These are phyloP conservation scores for Acidomyces sp. DNA, from an alignment of 495 filamentous ascomycete genomes.

Conservation along the genomic window DNA sequence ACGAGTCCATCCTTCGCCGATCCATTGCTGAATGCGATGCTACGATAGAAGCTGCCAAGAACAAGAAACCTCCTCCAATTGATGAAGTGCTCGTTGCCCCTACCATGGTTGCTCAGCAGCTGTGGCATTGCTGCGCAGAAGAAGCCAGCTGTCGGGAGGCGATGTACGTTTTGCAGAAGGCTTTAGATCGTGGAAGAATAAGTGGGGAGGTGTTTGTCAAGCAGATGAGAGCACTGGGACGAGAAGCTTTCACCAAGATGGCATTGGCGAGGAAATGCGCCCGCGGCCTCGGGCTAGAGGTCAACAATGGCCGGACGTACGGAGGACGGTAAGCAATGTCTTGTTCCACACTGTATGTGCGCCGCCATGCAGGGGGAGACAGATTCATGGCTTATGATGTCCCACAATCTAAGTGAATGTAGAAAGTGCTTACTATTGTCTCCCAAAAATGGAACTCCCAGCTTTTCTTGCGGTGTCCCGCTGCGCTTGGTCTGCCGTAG, in stretches of 20 bases:
- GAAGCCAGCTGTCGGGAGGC: slow-evolving; percentile 72
- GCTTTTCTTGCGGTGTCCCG: too few relatives aligned
- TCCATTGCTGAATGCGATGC: slow-evolving; percentile 65
- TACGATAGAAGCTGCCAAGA: slow-evolving; percentile 54
- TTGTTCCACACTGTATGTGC: too few relatives aligned
- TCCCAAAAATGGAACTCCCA: too few relatives aligned
- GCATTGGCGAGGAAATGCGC: slow-evolving; percentile 82
- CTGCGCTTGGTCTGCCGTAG: too few relatives aligned
- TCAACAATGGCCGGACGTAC: too few relatives aligned
- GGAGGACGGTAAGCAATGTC: too few relatives aligned
- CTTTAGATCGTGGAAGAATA: slow-evolving; percentile 69
- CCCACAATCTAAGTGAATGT: too few relatives aligned
- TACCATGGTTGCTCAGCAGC: slow-evolving; percentile 80
- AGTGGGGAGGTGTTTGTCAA: slow-evolving; percentile 69
- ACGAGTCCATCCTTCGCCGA: slow-evolving; percentile 63
- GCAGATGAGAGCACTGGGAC: slow-evolving; percentile 66
- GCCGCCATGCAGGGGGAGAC: too few relatives aligned
- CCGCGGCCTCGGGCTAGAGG: slow-evolving; percentile 60
- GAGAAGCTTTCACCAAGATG: slow-evolving; percentile 85
- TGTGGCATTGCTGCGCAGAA: slow-evolving; percentile 78
- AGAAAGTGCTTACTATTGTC: too few relatives aligned
- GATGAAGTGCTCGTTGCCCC: slow-evolving; percentile 90
- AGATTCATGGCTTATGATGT: too few relatives aligned
- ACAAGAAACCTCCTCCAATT: slow-evolving; percentile 46
- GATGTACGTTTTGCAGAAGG: slow-evolving; percentile 70